Conservation (phyloP, 805 yeast genomes). For the Candida ponderosae region DNA sequence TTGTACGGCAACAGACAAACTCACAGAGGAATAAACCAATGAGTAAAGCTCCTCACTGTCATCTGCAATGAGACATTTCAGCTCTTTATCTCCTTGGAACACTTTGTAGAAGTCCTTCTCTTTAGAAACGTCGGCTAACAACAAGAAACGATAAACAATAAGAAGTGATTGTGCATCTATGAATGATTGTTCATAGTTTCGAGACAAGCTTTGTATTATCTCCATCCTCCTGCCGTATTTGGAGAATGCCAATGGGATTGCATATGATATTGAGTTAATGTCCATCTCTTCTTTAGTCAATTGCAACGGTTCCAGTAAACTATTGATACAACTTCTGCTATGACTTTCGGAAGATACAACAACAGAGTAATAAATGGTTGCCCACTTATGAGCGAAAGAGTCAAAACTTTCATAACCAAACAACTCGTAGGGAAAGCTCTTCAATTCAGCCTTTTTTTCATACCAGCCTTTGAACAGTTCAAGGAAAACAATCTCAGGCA, state of each 20-base stretch:
- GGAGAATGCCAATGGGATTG: slow-evolving; percentile 37
- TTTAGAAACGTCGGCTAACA: slow-evolving; percentile 30
- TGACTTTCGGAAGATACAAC: no score
- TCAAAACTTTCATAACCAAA: slow-evolving; percentile 26
- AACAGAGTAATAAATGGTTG: no score
- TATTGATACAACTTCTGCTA: no score
- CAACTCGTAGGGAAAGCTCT: slow-evolving; percentile 12
- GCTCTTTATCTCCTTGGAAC: slow-evolving; percentile 6
- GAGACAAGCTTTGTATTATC: slow-evolving; percentile 16
- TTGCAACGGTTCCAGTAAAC: no score
- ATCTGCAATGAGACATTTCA: slow-evolving; percentile 1
- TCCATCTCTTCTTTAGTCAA: slow-evolving; percentile 15
- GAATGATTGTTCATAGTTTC: slow-evolving; percentile 10
- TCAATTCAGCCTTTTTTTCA: slow-evolving; percentile 1
- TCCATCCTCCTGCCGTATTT: slow-evolving; percentile 29
- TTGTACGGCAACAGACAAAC: slow-evolving; percentile 9
- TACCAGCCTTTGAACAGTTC: slow-evolving; percentile 12
- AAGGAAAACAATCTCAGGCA: neutral
- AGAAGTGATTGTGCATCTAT: slow-evolving; percentile 19
- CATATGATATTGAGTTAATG: slow-evolving; percentile 26
- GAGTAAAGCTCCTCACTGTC: slow-evolving; percentile 5
- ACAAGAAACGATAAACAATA: slow-evolving; percentile 29
- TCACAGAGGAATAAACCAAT: slow-evolving; percentile 3
- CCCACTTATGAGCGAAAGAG: slow-evolving; percentile 20
- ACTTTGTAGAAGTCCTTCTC: slow-evolving; percentile 15